Evolutionary conservation across 208 protist genomes (phyloP).

Genomic region (Trypanosomatidae sp.): DNA sequence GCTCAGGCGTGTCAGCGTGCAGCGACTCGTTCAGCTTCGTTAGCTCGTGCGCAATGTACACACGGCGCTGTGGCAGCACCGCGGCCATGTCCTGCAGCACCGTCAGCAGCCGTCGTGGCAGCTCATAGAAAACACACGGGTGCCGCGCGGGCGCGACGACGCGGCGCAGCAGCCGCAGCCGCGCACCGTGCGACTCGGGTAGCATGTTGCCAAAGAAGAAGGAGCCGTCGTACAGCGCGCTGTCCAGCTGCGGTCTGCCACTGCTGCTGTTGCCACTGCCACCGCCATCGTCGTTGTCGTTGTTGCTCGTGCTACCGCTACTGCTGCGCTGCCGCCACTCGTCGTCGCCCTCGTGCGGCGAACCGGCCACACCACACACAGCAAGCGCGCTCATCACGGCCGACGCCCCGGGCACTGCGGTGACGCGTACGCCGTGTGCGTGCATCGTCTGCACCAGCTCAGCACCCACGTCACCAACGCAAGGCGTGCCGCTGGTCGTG

Average conservation of each 20-base stretch:
- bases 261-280: not conserved
- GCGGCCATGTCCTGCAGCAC: slow-evolving; percentile 77
- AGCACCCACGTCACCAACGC: slow-evolving; percentile 71
- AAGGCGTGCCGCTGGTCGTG: slow-evolving; percentile 78
- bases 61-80: slow-evolving; percentile 47
- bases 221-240: slow-evolving; percentile 40
- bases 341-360: slow-evolving; percentile 13
- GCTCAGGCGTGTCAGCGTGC: slow-evolving; percentile 66
- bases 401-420: slow-evolving; percentile 67
- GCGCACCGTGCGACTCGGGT: slow-evolving; percentile 37
- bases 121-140: slow-evolving; percentile 83
- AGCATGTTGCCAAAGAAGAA: slow-evolving; percentile 85
- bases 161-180: slow-evolving; percentile 50
- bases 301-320: not conserved
- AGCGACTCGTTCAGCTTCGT: slow-evolving; percentile 86
- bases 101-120: slow-evolving; percentile 59
- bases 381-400: slow-evolving; percentile 68
- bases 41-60: slow-evolving; percentile 76
- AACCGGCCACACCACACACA: slow-evolving; percentile 52
- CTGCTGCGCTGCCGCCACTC: not conserved
- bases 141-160: slow-evolving; percentile 36
- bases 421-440: slow-evolving; percentile 57
- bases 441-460: slow-evolving; percentile 79
- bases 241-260: not conserved
- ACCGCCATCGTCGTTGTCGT: not conserved